Evolutionary conservation across 768 basidiomycete species (phyloP), one percentile per base, ranked within the genome.

Genomic region (Leccinum sublutescens): DNA sequence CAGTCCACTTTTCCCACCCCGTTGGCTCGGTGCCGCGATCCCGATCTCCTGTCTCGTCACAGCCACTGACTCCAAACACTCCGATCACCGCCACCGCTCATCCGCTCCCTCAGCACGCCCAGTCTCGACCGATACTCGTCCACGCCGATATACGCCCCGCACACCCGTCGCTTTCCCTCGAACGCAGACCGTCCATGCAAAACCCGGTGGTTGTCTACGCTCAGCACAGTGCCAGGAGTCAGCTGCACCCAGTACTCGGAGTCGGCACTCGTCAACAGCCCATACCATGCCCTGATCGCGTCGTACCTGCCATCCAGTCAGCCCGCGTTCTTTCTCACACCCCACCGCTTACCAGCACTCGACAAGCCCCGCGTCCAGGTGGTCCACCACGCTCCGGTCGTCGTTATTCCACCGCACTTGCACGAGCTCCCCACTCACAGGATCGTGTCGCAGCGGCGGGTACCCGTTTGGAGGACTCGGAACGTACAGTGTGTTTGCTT

Each of bases 331-430:
- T 5, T 29, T n/a, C 50, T 17, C 19, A 23, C 12, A 50, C 15
- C 12, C 2, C 52, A 7, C 53, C 17, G 12, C 57, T 43, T 64
- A 88, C 93, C 94, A 98, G 55, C 81, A 78, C 66, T 91, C 89
- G 10, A 98, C 85, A 60, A 83, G 66, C 8, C 79, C 78, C 0
- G 85, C 76, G 15, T 78, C 75, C 62, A 93, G 63, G 61, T 80
- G 76, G 60, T 77, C 82, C 78, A 98, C 82, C 3, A 87, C 88
- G 58, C 92, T 95, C 54, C 96, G 78, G 71, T 98, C 95, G 64
- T 95, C 90, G 61, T 93, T 95, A 68, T 98, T 98, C 92, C 95
- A 98, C 55, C 95, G 76, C 34, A 98, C 87, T 60, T 92, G 88
- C 4, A 78, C 73, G 0, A 98, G 78, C 60, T 87, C 83, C 2